Conservation (phyloP, 2,329 filamentous ascomycete species). For the Lachnellula hyalina region DNA sequence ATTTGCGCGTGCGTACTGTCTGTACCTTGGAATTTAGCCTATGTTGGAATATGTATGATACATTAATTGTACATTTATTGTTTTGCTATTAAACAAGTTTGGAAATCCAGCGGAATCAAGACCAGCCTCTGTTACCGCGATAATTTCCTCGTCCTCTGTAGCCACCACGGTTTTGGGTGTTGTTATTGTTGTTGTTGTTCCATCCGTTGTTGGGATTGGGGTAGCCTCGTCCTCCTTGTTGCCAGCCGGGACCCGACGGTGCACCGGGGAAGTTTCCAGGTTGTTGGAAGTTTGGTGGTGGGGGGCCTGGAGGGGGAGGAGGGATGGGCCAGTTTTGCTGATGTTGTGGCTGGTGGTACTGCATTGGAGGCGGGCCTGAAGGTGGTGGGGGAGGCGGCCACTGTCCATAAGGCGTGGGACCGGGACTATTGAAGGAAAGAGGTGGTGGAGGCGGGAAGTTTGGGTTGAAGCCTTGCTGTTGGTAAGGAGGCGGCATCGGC, state of each 20-base stretch:
- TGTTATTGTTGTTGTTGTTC: neutral
- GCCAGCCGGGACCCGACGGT: constrained; percentile 18
- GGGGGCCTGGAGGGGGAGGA: constrained; percentile 15
- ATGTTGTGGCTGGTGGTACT: constrained; percentile 16
- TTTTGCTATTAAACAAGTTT: too few species aligned
- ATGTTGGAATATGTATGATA: neutral
- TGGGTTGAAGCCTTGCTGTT: constrained; percentile 22
- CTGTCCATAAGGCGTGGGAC: constrained; percentile 5
- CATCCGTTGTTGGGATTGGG: constrained; percentile 10
- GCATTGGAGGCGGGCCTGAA: constrained; percentile 19
- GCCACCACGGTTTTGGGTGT: constrained; percentile 10
- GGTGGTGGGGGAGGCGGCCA: constrained; percentile 12
- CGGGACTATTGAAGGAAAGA: constrained; percentile 6
- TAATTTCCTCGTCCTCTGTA: constrained; percentile 14
- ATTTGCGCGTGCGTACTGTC: too few species aligned
- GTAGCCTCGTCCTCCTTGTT: constrained; percentile 21
- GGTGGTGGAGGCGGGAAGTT: constrained; percentile 24
- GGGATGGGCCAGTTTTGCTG: constrained; percentile 16
- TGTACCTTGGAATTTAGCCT: neutral
- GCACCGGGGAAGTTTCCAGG: constrained; percentile 13
- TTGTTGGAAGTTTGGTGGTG: neutral
- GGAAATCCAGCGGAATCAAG: neutral
- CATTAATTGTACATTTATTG: neutral
- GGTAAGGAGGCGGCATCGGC: constrained; percentile 11
- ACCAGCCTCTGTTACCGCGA: neutral